phyloP scores from a whole-genome alignment of 768 basidiomycete species.

The Mycena floridula region DNA sequence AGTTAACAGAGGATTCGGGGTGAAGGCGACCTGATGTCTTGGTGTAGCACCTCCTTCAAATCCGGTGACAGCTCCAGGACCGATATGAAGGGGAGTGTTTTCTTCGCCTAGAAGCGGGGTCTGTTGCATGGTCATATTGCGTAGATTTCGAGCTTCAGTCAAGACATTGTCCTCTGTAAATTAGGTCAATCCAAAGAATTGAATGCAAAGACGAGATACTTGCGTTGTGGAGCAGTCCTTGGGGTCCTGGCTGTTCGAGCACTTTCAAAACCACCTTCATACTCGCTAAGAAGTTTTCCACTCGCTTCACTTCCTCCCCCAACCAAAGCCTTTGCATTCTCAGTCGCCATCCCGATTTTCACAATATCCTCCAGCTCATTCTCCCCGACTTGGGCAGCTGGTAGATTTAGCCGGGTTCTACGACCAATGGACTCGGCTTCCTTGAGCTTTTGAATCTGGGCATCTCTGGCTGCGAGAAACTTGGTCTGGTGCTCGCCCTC shows the following conservation, averaged over 20 bases:
- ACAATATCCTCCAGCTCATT: slow-evolving; percentile 95
- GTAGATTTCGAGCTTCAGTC: slow-evolving; percentile 91
- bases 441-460: slow-evolving; percentile 95
- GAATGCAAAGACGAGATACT: slow-evolving; percentile 24
- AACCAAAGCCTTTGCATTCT: slow-evolving; percentile 82
- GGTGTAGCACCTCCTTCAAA: slow-evolving; percentile 96
- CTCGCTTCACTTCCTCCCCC: slow-evolving; percentile 79
- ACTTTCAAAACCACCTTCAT: slow-evolving; percentile 80
- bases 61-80: slow-evolving; percentile 76
- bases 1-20: slow-evolving; percentile 94
- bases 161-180: slow-evolving; percentile 87
- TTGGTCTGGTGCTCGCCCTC: slow-evolving; percentile 81
- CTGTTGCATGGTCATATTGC: slow-evolving; percentile 88
- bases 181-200: slow-evolving; percentile 3
- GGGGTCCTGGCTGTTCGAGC: slow-evolving; percentile 94
- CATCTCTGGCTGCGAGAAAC: slow-evolving; percentile 94
- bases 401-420: slow-evolving; percentile 77
- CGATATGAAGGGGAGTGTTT: slow-evolving; percentile 86
- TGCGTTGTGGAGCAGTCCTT: slow-evolving; percentile 88
- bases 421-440: slow-evolving; percentile 95
- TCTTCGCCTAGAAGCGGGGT: slow-evolving; percentile 96
- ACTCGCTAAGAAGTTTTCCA: slow-evolving; percentile 84
- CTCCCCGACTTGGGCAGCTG: slow-evolving; percentile 90
- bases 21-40: slow-evolving; percentile 83
- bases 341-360: slow-evolving; percentile 92